phyloP scores from a whole-genome alignment of 768 basidiomycete genomes.

The Pulveroboletus sp. region DNA sequence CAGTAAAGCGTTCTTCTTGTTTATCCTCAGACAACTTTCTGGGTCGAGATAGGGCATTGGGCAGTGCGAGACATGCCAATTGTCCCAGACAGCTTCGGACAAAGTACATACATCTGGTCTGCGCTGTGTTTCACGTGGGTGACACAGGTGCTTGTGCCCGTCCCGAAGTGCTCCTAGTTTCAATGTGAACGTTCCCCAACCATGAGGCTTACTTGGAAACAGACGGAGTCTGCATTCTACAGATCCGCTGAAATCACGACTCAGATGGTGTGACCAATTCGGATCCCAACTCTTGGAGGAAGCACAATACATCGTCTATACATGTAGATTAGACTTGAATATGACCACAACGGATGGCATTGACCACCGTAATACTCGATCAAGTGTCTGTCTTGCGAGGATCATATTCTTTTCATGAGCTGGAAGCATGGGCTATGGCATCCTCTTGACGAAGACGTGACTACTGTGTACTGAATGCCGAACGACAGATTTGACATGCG shows the following conservation, averaged over 20 bases:
- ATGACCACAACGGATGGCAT: no score
- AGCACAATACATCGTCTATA: slow-evolving; percentile 7
- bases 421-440: no score
- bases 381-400: no score
- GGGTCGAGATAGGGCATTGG: background rate
- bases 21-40: background rate
- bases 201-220: no score
- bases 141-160: no score
- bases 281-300: slow-evolving; percentile 7
- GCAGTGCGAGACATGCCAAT: no score
- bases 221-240: background rate
- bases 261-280: background rate
- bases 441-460: no score
- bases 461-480: no score
- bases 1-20: slow-evolving; percentile 8
- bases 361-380: no score
- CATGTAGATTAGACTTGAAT: slow-evolving; percentile 11
- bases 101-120: slow-evolving; percentile 10
- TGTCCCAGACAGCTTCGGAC: background rate
- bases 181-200: background rate
- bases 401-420: no score
- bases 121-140: slow-evolving; percentile 7
- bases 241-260: background rate
- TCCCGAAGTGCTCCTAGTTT: slow-evolving; percentile 1
- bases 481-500: no score